Evolutionary conservation across 1,284 basidiomycete species (phyloP).

Genomic region (Ustilago vetiveriae): DNA sequence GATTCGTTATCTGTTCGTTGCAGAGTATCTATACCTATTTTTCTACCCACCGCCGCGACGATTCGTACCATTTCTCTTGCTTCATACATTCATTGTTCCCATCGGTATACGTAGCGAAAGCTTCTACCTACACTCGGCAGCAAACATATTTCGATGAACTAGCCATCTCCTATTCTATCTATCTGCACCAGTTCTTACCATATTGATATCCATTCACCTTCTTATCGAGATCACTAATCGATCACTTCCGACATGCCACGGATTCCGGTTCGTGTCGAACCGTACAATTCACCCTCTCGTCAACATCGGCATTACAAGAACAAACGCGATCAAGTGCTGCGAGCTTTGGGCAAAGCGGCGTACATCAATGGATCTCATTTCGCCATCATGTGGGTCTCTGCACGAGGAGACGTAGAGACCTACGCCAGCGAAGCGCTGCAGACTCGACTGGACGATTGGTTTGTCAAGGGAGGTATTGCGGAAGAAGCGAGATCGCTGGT

Average conservation of each 20-base stretch:
- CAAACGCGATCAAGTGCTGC: conserved; percentile 71
- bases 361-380: conserved; percentile 72
- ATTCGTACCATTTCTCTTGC: not conserved
- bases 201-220: no score
- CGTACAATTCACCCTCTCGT: conserved; percentile 70
- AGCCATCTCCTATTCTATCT: no score
- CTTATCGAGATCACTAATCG: no score
- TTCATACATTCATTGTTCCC: not conserved
- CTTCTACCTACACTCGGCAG: not conserved
- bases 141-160: not conserved
- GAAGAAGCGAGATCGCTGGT: conserved; percentile 57
- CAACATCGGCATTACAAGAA: conserved; percentile 72
- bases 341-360: conserved; percentile 69
- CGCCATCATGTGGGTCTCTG: conserved; percentile 71
- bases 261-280: conserved; percentile 71
- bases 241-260: no score
- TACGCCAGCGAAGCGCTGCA: conserved; percentile 70
- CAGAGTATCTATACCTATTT: no score
- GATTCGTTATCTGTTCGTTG: no score
- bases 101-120: not conserved
- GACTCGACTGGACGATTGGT: conserved; percentile 58
- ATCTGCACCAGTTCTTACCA: no score
- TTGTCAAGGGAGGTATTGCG: conserved; percentile 57
- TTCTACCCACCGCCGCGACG: no score
- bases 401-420: conserved; percentile 71